Percentiles rank a stretch among this genome's conserved stretches.
Evolutionary conservation across 139 green algal species (phyloP).

Genomic region (Chlorella sp.): DNA sequence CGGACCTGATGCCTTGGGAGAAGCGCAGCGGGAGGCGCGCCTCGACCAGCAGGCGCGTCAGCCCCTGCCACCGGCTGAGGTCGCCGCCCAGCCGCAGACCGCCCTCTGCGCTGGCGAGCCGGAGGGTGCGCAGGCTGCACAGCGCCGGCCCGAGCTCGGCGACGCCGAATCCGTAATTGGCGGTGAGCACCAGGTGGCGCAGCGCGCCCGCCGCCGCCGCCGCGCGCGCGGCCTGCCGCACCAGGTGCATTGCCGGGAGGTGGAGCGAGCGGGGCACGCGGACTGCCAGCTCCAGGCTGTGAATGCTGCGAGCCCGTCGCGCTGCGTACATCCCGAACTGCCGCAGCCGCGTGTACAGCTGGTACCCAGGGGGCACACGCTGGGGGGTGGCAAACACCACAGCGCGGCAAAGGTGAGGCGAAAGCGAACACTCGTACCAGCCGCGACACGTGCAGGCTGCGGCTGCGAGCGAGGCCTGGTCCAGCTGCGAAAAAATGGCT

Average conservation of each 20-base stretch:
- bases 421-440: no score
- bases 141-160: conserved; percentile 1
- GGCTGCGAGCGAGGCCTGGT: no score
- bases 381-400: conserved; percentile 9
- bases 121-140: neutral
- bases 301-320: no score
- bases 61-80: neutral
- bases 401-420: neutral
- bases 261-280: no score
- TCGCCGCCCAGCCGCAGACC: conserved; percentile 11
- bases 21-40: conserved; percentile 3
- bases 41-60: conserved; percentile 10
- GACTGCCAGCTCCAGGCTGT: no score
- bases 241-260: no score
- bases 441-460: no score
- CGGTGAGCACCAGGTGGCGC: neutral
- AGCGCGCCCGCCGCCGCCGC: neutral
- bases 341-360: no score
- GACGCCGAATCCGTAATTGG: conserved; percentile 8
- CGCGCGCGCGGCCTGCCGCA: no score
- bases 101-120: conserved; percentile 13
- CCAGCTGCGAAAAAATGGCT: no score
- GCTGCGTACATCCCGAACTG: no score
- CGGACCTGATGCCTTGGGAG: neutral
- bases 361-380: no score